phyloP scores from a whole-genome alignment of 257 asterid species.

The Solanum raphanifolium region DNA sequence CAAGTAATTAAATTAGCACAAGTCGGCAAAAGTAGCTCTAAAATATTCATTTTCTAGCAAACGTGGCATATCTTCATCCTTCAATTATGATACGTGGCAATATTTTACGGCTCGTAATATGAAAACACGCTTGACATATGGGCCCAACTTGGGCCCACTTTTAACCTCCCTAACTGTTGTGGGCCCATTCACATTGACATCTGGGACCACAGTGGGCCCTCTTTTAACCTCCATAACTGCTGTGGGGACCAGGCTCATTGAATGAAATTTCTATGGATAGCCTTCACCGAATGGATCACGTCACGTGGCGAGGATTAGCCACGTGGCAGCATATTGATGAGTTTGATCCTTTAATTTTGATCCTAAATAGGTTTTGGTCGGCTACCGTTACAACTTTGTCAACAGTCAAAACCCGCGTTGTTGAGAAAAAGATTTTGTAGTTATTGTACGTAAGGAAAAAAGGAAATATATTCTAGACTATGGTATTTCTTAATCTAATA shows the following conservation, averaged over 20 bases:
- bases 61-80: background rate
- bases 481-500: background rate
- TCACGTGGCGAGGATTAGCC: background rate
- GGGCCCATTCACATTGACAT: background rate
- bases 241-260: background rate
- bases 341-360: background rate
- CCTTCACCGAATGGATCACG: background rate
- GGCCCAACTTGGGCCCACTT: background rate
- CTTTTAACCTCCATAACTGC: background rate
- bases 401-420: background rate
- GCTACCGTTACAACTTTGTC: background rate
- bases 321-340: background rate
- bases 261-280: background rate
- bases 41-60: background rate
- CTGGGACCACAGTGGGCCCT: background rate
- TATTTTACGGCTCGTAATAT: background rate
- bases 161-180: background rate
- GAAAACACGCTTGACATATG: background rate
- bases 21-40: background rate
- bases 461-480: background rate
- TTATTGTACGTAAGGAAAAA: background rate
- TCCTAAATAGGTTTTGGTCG: background rate
- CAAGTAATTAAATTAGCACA: background rate
- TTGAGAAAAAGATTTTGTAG: background rate
- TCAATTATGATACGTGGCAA: background rate